phyloP scores from a whole-genome alignment of 2,329 filamentous ascomycete genomes.

The Mollisia scopiformis region DNA sequence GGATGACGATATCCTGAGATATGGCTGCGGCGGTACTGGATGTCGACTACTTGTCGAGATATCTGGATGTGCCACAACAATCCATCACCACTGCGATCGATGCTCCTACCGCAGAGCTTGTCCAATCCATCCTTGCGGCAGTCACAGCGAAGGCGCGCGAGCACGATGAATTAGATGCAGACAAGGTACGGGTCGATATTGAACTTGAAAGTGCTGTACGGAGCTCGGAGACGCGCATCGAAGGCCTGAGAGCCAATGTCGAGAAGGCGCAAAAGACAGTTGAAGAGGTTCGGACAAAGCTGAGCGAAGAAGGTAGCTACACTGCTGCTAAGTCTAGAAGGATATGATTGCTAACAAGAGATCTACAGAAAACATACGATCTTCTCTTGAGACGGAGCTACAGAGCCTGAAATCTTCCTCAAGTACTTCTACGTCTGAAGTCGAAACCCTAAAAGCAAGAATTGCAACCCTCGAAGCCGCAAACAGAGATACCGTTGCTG shows the following conservation, averaged over 20 bases:
- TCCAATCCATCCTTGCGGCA: constrained; percentile 73
- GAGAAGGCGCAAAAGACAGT: constrained; percentile 85
- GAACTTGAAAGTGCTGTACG: constrained; percentile 91
- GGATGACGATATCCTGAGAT: constrained; percentile 34
- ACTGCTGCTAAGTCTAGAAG: neutral
- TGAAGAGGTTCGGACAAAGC: constrained; percentile 77
- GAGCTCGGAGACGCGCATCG: constrained; percentile 79
- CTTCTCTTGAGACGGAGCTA: constrained; percentile 79
- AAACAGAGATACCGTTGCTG: constrained; percentile 85
- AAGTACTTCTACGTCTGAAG: constrained; percentile 73
- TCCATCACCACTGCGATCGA: constrained; percentile 64
- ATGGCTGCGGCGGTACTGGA: constrained; percentile 69
- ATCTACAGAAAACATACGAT: constrained; percentile 72
- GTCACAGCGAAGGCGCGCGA: constrained; percentile 81
- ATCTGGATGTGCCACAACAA: constrained; percentile 69
- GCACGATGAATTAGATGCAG: constrained; percentile 78
- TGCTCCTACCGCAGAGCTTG: constrained; percentile 76
- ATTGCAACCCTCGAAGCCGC: constrained; percentile 87
- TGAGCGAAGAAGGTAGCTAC: constrained; percentile 77
- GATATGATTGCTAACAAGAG: constrained; percentile 16
- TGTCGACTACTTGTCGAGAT: constrained; percentile 72
- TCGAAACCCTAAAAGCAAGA: constrained; percentile 77
- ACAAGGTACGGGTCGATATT: constrained; percentile 88
- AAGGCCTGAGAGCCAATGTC: constrained; percentile 77
- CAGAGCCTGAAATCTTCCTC: constrained; percentile 76